phyloP scores from a whole-genome alignment of 2,329 filamentous ascomycete species.

The Colletotrichum truncatum region DNA sequence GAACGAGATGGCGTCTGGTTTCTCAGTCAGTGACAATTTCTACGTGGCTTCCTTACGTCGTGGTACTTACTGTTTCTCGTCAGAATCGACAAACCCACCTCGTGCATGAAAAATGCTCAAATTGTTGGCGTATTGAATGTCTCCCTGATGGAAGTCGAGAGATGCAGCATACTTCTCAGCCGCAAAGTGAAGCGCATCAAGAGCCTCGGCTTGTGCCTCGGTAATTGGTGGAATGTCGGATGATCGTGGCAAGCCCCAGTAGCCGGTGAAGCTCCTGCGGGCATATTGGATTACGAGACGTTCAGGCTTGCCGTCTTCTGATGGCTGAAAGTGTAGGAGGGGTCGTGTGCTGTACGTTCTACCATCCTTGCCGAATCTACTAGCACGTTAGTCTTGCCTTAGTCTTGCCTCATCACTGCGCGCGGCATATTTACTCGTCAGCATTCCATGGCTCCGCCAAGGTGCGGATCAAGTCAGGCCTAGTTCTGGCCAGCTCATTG shows the following conservation, averaged over 20 bases:
- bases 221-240: conserved; percentile 64
- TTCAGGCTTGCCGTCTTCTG: conserved; percentile 54
- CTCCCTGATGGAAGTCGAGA: conserved; percentile 58
- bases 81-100: conserved; percentile 56
- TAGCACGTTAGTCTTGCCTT: not conserved
- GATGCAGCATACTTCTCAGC: conserved; percentile 55
- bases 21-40: conserved; percentile 20
- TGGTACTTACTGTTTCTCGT: conserved; percentile 55
- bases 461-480: conserved; percentile 68
- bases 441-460: conserved; percentile 61
- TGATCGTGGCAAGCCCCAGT: conserved; percentile 61
- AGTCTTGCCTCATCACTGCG: too few species aligned
- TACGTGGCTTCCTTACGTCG: too few species aligned
- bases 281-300: conserved; percentile 69
- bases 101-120: conserved; percentile 62
- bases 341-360: conserved; percentile 58
- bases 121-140: conserved; percentile 66
- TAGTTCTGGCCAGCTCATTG: conserved; percentile 66
- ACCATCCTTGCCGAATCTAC: conserved; percentile 60
- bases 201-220: conserved; percentile 61
- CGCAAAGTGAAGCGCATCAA: conserved; percentile 60
- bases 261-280: conserved; percentile 67
- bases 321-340: conserved; percentile 64
- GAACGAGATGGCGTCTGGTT: conserved; percentile 55
- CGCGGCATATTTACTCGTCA: conserved; percentile 42